phyloP scores from a whole-genome alignment of 2,329 filamentous ascomycete species.

The Fulvia fulva region DNA sequence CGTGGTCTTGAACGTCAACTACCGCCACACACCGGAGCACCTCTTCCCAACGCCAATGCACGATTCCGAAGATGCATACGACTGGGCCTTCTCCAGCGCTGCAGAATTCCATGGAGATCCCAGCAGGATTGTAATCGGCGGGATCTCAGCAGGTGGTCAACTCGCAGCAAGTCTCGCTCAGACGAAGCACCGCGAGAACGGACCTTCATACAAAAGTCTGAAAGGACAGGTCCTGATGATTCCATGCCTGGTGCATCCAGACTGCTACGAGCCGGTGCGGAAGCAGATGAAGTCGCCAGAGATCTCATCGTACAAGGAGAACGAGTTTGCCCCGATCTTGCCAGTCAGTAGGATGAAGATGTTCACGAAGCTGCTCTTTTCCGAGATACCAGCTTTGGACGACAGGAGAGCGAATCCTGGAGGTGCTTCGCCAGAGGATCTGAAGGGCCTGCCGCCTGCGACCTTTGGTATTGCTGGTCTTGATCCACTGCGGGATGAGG shows the following conservation, averaged over 20 bases:
- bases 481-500: slow-evolving; percentile 51
- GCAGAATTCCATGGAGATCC: slow-evolving; percentile 38
- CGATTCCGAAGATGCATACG: slow-evolving; percentile 53
- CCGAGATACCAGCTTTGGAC: slow-evolving; percentile 15
- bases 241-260: slow-evolving; percentile 40
- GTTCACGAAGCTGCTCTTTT: slow-evolving; percentile 9
- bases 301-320: slow-evolving; percentile 45
- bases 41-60: slow-evolving; percentile 51
- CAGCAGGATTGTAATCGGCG: slow-evolving; percentile 43
- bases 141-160: slow-evolving; percentile 48
- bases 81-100: slow-evolving; percentile 51
- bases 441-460: slow-evolving; percentile 44
- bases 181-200: slow-evolving; percentile 35
- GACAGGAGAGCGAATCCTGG: slow-evolving; percentile 43
- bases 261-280: slow-evolving; percentile 36
- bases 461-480: slow-evolving; percentile 45
- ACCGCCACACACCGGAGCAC: slow-evolving; percentile 56
- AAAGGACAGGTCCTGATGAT: slow-evolving; percentile 53
- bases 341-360: slow-evolving; percentile 39
- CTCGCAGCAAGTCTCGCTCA: slow-evolving; percentile 42
- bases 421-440: slow-evolving; percentile 30
- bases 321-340: slow-evolving; percentile 49
- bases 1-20: slow-evolving; percentile 54
- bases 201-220: slow-evolving; percentile 33
- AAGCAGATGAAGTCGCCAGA: slow-evolving; percentile 37